Evolutionary conservation across 441 rosid species (phyloP), one percentile per base, ranked within the genome.

Genomic region (Erodium texanum): DNA sequence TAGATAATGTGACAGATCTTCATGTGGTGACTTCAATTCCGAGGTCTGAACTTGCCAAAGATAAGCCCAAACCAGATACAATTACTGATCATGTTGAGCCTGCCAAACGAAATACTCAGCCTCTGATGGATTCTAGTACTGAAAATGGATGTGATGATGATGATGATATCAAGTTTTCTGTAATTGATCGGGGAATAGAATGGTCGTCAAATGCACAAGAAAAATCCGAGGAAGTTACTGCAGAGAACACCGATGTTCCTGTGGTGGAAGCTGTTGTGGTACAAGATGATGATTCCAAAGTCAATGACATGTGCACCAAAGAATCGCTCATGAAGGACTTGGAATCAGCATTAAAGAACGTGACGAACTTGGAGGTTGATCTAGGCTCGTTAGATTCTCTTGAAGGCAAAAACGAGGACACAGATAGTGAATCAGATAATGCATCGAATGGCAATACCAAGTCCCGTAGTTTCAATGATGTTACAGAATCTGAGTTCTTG

Each of bases 251-350:
- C n/a, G n/a, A n/a, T n/a, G n/a, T n/a, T n/a, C n/a, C n/a, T n/a
- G n/a, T n/a, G n/a, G n/a, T n/a, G n/a, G n/a, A n/a, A n/a, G n/a
- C n/a, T n/a, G n/a, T n/a, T n/a, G n/a, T n/a, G 54, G 70, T 68
- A 48, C 72, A 66, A 71, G 79, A 72, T 70, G 66, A 65, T 68
- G 41, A 59, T 66, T 68, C 58, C 69, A 64, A 74, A 72, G 86
- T 66, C 41, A 80, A 79, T 65, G 81, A 70, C 66, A 15, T 54
- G 38, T 84, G 71, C 75, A 77, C 83, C 72, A 88, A 83, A 82
- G 96, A 87, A 70, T 77, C 62, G 19, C 77, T 89, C 72, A 80
- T 86, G 91, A 82, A 83, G 81, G 97, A 87, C 72, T 70, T 89
- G 74, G 96, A 93, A 76, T 86, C 81, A 65, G 94, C 91, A 68